phyloP scores from a whole-genome alignment of 805 yeast genomes.

The Candida khao-thaluensis region DNA sequence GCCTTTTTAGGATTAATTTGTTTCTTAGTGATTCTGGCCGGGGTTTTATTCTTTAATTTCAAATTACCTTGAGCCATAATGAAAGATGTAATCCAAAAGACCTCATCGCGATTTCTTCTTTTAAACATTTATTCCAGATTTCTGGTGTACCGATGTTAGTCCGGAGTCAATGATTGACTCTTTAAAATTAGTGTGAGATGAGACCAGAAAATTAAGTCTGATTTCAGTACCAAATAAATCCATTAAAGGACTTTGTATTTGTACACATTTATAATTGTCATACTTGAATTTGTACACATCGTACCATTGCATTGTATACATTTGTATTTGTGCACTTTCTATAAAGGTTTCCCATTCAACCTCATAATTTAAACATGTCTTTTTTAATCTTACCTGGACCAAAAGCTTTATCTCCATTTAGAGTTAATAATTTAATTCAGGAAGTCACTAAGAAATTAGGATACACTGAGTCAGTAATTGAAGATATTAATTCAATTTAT shows the following conservation, averaged over 20 bases:
- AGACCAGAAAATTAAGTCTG: not conserved
- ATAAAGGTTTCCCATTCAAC: too few relatives aligned
- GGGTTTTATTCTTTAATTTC: constrained; percentile 52
- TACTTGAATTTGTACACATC: too few relatives aligned
- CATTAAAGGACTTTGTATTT: too few relatives aligned
- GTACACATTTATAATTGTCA: too few relatives aligned
- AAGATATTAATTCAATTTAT: constrained; percentile 68
- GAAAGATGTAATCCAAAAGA: not conserved
- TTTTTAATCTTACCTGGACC: constrained; percentile 75
- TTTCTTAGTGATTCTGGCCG: constrained; percentile 60
- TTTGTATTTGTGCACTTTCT: too few relatives aligned
- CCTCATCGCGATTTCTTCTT: constrained; percentile 2
- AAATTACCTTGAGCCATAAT: constrained; percentile 72
- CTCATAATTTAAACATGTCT: not conserved
- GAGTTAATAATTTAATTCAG: constrained; percentile 69
- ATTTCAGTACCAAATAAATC: too few relatives aligned
- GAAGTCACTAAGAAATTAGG: constrained; percentile 73
- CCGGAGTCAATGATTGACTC: constrained; percentile 72
- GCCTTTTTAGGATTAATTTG: constrained; percentile 70
- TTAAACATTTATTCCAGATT: too few relatives aligned
- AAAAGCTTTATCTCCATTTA: constrained; percentile 80
- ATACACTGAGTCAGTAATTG: constrained; percentile 53
- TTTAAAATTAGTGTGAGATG: constrained; percentile 45
- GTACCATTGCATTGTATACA: too few relatives aligned
- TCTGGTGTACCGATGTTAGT: not conserved